phyloP scores from a whole-genome alignment of 139 green algal genomes.

The Mychonastes homosphaera region DNA sequence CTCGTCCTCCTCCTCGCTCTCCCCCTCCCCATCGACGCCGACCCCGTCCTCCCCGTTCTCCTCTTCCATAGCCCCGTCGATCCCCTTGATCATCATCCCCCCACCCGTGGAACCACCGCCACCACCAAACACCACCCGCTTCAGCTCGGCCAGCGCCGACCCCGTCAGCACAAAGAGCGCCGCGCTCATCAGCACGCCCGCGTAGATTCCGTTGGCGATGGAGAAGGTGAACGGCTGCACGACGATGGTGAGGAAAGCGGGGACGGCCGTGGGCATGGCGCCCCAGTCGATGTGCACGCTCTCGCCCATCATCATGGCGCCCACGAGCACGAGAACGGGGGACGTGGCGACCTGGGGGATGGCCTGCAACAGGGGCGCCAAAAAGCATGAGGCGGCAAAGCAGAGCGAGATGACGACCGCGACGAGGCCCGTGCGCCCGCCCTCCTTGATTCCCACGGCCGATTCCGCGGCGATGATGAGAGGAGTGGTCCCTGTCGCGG shows the following conservation, averaged over 20 bases:
- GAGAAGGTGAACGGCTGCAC: slow-evolving; percentile 44
- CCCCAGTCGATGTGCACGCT: slow-evolving; percentile 34
- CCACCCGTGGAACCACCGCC: too few relatives aligned
- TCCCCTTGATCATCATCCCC: too few relatives aligned
- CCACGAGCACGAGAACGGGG: slow-evolving; percentile 37
- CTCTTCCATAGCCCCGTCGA: too few relatives aligned
- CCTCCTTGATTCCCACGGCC: slow-evolving; percentile 43
- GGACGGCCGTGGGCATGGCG: slow-evolving; percentile 26
- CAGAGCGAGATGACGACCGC: slow-evolving; percentile 23
- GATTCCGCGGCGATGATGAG: slow-evolving; percentile 40
- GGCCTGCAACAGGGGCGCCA: slow-evolving; percentile 32
- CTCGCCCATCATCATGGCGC: slow-evolving; percentile 43
- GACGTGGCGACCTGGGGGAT: slow-evolving; percentile 29
- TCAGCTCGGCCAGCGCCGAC: too few relatives aligned
- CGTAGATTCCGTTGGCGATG: slow-evolving; percentile 38
- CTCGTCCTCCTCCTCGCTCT: neutral
- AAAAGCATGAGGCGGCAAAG: slow-evolving; percentile 27
- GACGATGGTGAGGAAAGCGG: slow-evolving; percentile 40
- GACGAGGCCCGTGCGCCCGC: slow-evolving; percentile 34
- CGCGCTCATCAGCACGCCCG: slow-evolving; percentile 13
- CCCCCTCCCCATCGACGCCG: too few relatives aligned
- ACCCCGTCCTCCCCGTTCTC: slow-evolving; percentile 10
- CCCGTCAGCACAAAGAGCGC: slow-evolving; percentile 19
- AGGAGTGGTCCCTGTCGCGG: slow-evolving; percentile 29
- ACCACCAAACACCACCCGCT: too few relatives aligned